phyloP scores from a whole-genome alignment of 73 alveolate species.

The Halteria grandinella region DNA sequence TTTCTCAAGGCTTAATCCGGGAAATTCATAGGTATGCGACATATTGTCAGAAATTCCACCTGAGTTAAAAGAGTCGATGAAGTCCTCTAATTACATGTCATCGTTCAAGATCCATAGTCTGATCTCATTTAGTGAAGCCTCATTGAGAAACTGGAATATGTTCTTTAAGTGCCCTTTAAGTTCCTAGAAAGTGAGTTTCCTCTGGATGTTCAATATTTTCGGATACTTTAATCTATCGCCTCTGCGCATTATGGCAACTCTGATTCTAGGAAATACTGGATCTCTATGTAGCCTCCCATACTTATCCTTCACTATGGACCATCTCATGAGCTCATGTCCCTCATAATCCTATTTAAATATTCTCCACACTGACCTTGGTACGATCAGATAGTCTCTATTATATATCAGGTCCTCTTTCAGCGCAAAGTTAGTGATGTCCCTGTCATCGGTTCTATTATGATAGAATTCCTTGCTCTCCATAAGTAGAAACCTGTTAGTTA shows the following conservation, averaged over 20 bases:
- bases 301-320: conserved; percentile 1
- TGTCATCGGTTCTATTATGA: conserved; percentile 14
- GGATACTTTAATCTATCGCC: conserved; percentile 41
- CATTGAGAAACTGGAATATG: background rate
- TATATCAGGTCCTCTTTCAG: conserved; percentile 1
- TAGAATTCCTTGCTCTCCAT: conserved; percentile 48
- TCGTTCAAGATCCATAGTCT: conserved; percentile 53
- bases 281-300: conserved; percentile 23
- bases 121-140: conserved; percentile 11
- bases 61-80: conserved; percentile 22
- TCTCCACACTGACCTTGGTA: conserved; percentile 20
- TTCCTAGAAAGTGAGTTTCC: conserved; percentile 11
- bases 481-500: conserved; percentile 5
- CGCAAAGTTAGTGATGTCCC: conserved; percentile 30
- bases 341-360: background rate
- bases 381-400: conserved; percentile 11
- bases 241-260: conserved; percentile 45
- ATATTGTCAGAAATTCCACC: conserved; percentile 8
- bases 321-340: conserved; percentile 25
- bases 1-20: conserved; percentile 44
- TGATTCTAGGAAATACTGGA: conserved; percentile 26
- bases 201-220: background rate
- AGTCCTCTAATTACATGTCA: conserved; percentile 8
- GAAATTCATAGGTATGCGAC: conserved; percentile 39
- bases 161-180: conserved; percentile 14